Evolutionary conservation across 1,284 basidiomycete genomes (phyloP).

Genomic region (Ustilago sp.): DNA sequence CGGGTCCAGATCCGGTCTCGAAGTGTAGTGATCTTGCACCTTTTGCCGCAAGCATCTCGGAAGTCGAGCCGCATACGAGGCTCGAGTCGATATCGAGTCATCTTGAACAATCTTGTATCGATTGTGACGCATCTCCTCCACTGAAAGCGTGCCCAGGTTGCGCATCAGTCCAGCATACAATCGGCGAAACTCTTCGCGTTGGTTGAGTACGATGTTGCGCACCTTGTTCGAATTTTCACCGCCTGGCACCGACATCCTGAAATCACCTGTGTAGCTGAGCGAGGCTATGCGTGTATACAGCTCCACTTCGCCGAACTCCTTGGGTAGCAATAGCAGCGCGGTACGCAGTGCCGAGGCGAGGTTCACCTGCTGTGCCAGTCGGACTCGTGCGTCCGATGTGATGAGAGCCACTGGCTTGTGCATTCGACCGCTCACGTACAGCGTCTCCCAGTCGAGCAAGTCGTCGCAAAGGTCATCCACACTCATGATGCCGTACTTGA

Average conservation of each 20-base stretch:
- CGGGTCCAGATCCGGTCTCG: conserved; percentile 48
- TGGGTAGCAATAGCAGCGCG: conserved; percentile 76
- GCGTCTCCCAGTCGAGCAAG: conserved; percentile 88
- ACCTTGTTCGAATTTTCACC: conserved; percentile 95
- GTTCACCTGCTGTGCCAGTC: conserved; percentile 91
- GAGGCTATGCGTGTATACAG: conserved; percentile 88
- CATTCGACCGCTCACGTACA: conserved; percentile 95
- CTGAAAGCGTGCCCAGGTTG: conserved; percentile 59
- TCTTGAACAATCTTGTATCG: conserved; percentile 59
- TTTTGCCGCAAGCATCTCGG: conserved; percentile 54
- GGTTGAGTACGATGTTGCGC: conserved; percentile 77
- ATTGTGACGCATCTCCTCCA: conserved; percentile 42
- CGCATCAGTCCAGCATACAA: conserved; percentile 78
- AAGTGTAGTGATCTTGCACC: conserved; percentile 55
- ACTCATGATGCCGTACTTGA: conserved; percentile 98
- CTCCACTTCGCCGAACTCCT: conserved; percentile 79
- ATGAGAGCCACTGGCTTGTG: conserved; percentile 80
- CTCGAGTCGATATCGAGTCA: conserved; percentile 41
- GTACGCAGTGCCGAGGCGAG: conserved; percentile 87
- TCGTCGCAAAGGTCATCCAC: conserved; percentile 89
- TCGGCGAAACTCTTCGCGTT: conserved; percentile 84
- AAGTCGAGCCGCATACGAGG: conserved; percentile 53
- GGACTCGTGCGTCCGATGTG: conserved; percentile 82
- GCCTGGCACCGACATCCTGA: conserved; percentile 87
- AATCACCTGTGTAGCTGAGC: conserved; percentile 85